phyloP scores from a whole-genome alignment of 2,329 filamentous ascomycete genomes.

The Xenoacremonium recifei region DNA sequence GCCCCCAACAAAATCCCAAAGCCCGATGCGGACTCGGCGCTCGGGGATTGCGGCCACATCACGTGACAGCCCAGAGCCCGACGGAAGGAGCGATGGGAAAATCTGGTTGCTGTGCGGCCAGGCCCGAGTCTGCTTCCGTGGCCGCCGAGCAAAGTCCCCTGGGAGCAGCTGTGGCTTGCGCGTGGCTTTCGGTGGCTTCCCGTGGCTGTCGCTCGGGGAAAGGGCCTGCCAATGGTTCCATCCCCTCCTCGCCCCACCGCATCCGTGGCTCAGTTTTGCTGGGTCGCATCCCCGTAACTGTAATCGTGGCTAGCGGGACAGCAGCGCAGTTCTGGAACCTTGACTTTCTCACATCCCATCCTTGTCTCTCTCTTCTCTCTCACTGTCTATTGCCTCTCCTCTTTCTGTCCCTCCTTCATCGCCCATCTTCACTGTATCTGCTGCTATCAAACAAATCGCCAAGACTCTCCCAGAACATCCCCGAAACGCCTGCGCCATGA shows the following conservation, averaged over 20 bases:
- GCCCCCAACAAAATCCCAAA: too few relatives aligned
- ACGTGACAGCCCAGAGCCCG: not conserved
- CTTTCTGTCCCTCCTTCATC: slow-evolving; percentile 23
- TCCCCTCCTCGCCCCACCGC: too few relatives aligned
- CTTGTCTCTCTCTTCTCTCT: slow-evolving; percentile 6
- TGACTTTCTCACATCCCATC: slow-evolving; percentile 13
- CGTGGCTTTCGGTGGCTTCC: too few relatives aligned
- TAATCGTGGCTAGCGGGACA: slow-evolving; percentile 6
- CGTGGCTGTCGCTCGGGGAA: too few relatives aligned
- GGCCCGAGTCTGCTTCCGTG: too few relatives aligned
- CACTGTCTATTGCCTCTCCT: slow-evolving; percentile 21
- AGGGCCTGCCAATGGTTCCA: too few relatives aligned
- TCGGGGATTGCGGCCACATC: not conserved
- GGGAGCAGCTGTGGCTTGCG: too few relatives aligned
- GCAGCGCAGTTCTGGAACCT: slow-evolving; percentile 17
- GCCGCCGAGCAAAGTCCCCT: too few relatives aligned
- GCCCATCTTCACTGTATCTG: slow-evolving; percentile 6
- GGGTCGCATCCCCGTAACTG: slow-evolving; percentile 3
- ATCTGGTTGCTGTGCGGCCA: too few relatives aligned
- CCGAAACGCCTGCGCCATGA: slow-evolving; percentile 41
- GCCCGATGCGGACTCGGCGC: too few relatives aligned
- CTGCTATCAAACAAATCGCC: slow-evolving; percentile 8
- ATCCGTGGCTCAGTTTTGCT: too few relatives aligned
- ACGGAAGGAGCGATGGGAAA: not conserved
- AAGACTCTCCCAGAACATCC: too few relatives aligned